Conservation (phyloP, 2,329 filamentous ascomycete genomes). For the Hortaea sp. region DNA sequence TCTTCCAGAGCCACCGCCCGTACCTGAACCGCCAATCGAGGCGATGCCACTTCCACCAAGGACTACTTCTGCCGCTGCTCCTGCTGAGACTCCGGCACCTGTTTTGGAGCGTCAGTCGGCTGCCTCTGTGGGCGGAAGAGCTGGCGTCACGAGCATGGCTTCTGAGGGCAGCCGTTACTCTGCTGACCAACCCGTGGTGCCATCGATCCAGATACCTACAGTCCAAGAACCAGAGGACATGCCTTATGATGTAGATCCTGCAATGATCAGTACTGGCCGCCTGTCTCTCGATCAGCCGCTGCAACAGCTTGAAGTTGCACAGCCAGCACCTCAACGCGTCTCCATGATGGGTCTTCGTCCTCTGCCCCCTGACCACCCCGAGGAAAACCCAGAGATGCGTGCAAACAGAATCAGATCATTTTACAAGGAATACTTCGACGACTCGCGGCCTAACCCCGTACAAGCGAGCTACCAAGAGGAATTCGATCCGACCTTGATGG, state of each 20-base stretch:
- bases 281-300: conserved; percentile 12
- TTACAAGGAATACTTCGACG: conserved; percentile 99
- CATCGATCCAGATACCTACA: conserved; percentile 5
- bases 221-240: conserved; percentile 14
- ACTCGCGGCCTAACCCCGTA: conserved; percentile 47
- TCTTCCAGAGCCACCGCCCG: conserved; percentile 1
- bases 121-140: neutral
- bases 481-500: conserved; percentile 60
- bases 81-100: conserved; percentile 2
- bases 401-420: conserved; percentile 97
- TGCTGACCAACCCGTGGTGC: conserved; percentile 10
- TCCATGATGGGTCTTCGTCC: conserved; percentile 58
- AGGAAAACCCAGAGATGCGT: conserved; percentile 85
- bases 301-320: conserved; percentile 7
- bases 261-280: conserved; percentile 15
- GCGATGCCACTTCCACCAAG: neutral
- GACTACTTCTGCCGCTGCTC: neutral
- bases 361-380: conserved; percentile 73
- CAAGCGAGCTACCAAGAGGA: conserved; percentile 54
- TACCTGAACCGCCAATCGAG: conserved; percentile 1
- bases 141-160: conserved; percentile 7
- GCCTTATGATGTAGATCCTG: conserved; percentile 16
- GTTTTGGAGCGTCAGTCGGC: conserved; percentile 16
- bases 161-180: conserved; percentile 17
- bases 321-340: conserved; percentile 3